These are phyloP conservation scores for Phytophthora aleatoria DNA, from an alignment of 352 stramenopile genomes.

Conservation along the genomic window DNA sequence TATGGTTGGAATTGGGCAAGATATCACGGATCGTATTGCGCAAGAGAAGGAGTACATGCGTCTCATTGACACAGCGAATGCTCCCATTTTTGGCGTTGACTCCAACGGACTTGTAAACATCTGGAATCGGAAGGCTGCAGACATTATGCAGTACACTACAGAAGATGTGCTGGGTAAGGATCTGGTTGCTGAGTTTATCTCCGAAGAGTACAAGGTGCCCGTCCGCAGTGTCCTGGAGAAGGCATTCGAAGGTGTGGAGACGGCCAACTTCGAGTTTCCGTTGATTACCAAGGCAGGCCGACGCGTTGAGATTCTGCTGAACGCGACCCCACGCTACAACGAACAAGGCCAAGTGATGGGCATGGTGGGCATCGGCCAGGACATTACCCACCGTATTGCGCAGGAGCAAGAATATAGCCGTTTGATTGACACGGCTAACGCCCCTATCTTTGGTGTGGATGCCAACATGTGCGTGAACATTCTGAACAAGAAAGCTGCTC, in stretches of 20 bases:
- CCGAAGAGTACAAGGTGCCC: slow-evolving; percentile 47
- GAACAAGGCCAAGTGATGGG: slow-evolving; percentile 51
- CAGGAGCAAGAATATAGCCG: slow-evolving; percentile 74
- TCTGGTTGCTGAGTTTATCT: slow-evolving; percentile 70
- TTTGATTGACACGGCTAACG: slow-evolving; percentile 76
- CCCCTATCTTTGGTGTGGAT: slow-evolving; percentile 75
- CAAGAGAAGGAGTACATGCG: slow-evolving; percentile 72
- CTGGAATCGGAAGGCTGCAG: slow-evolving; percentile 69
- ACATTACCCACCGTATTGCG: slow-evolving; percentile 63
- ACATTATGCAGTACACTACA: slow-evolving; percentile 61
- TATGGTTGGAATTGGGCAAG: slow-evolving; percentile 81
- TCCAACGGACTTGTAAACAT: slow-evolving; percentile 63
- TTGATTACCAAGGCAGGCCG: slow-evolving; percentile 51
- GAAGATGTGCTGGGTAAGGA: slow-evolving; percentile 60
- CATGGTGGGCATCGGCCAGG: slow-evolving; percentile 70
- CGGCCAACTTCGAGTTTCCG: slow-evolving; percentile 72
- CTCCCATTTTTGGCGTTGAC: slow-evolving; percentile 77
- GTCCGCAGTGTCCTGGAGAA: too few relatives aligned
- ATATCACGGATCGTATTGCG: slow-evolving; percentile 63
- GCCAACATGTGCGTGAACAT: slow-evolving; percentile 58
- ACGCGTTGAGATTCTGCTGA: slow-evolving; percentile 54
- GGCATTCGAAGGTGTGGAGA: slow-evolving; percentile 38
- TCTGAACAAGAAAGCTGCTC: slow-evolving; percentile 64
- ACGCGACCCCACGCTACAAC: slow-evolving; percentile 56
- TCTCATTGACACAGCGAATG: slow-evolving; percentile 77